Evolutionary conservation across 768 basidiomycete species (phyloP).

Genomic region (Boletus speciosus): DNA sequence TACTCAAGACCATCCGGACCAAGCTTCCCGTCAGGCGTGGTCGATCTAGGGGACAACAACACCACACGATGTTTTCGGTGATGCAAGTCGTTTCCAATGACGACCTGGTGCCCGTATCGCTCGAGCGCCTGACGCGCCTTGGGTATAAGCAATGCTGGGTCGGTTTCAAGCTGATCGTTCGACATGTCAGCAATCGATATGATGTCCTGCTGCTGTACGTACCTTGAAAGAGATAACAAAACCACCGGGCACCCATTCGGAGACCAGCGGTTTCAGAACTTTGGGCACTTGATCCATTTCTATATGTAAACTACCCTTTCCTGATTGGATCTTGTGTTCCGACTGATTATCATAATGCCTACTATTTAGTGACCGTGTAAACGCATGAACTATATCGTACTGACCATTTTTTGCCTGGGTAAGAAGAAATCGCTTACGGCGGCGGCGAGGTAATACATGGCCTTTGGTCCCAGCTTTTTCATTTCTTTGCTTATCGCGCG

Average conservation of each 20-base stretch:
- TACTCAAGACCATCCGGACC: constrained; percentile 35
- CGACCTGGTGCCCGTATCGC: constrained; percentile 95
- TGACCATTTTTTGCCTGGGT: constrained; percentile 84
- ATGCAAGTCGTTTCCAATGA: constrained; percentile 95
- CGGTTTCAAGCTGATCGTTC: constrained; percentile 81
- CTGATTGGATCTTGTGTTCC: constrained; percentile 98
- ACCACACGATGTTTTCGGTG: constrained; percentile 89
- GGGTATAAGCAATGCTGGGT: constrained; percentile 75
- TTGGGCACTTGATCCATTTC: constrained; percentile 99
- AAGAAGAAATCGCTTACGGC: constrained; percentile 99
- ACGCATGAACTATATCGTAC: constrained; percentile 25
- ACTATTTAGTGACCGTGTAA: neutral
- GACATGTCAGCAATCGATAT: constrained; percentile 5
- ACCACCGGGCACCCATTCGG: constrained; percentile 88
- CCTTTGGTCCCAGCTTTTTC: constrained; percentile 59
- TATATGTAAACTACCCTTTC: constrained; percentile 86
- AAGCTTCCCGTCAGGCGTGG: constrained; percentile 6
- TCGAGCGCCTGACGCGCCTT: constrained; percentile 86
- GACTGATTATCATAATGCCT: constrained; percentile 47
- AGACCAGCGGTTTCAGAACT: constrained; percentile 87
- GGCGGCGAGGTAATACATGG: constrained; percentile 95
- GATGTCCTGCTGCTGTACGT: neutral
- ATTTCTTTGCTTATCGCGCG: constrained; percentile 80
- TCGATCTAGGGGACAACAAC: constrained; percentile 62
- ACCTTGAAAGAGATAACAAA: constrained; percentile 99